Evolutionary conservation across 1,139 yeast species (phyloP).

Genomic region (Eremothecium sinecaudum): DNA sequence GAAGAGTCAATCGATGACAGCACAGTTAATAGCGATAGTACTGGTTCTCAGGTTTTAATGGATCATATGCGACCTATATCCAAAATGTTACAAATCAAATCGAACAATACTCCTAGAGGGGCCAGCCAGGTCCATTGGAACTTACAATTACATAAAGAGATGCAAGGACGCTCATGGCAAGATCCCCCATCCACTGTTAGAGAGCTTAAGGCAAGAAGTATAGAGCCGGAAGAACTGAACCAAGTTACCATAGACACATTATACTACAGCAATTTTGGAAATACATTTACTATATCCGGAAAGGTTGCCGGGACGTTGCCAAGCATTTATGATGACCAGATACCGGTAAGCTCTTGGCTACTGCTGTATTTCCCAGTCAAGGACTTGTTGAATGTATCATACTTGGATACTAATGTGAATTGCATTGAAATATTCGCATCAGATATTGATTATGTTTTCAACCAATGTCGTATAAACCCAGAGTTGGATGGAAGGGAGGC

Average conservation of each 20-base stretch:
- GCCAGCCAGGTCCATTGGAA: not conserved
- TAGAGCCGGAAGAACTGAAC: not conserved
- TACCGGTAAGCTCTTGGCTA: not conserved
- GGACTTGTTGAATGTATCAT: too few species aligned
- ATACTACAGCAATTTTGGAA: not conserved
- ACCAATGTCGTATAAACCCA: not conserved
- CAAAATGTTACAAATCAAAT: not conserved
- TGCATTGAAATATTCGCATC: slow-evolving; percentile 9
- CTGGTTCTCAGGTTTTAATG: not conserved
- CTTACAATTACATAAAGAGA: not conserved
- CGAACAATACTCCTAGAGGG: not conserved
- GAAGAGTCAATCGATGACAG: not conserved
- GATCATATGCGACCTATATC: not conserved
- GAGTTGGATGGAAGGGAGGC: not conserved
- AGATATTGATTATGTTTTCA: not conserved
- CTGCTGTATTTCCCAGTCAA: not conserved
- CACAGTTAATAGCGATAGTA: not conserved
- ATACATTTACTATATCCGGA: not conserved
- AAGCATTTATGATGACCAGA: not conserved
- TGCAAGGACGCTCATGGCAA: too few species aligned
- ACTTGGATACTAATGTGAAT: slow-evolving; percentile 11
- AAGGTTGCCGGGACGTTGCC: not conserved
- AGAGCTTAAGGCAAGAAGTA: not conserved
- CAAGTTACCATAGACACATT: not conserved
- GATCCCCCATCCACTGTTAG: not conserved